phyloP scores from a whole-genome alignment of 2,329 filamentous ascomycete genomes.

The Paraphaeosphaeria sporulosa region DNA sequence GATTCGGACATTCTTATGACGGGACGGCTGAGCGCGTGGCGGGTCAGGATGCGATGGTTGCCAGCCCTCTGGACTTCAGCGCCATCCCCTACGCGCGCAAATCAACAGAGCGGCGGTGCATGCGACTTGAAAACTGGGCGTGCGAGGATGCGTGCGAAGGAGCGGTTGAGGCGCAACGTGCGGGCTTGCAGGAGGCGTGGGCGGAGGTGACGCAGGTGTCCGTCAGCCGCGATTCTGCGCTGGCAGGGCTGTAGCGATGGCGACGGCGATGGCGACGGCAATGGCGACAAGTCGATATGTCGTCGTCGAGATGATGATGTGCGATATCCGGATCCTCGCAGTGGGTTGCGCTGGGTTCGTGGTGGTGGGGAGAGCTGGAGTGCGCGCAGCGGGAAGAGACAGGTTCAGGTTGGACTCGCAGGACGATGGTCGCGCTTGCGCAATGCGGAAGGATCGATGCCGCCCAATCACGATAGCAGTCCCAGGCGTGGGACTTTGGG shows the following conservation, averaged over 20 bases:
- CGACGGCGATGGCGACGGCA: constrained; percentile 2
- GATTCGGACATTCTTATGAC: constrained; percentile 31
- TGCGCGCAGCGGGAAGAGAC: constrained; percentile 21
- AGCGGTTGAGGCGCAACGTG: constrained; percentile 14
- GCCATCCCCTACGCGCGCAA: constrained; percentile 32
- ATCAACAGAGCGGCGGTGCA: constrained; percentile 18
- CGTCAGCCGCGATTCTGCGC: constrained; percentile 26
- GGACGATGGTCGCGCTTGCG: constrained; percentile 24
- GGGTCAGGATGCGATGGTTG: constrained; percentile 4
- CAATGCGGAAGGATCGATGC: constrained; percentile 11
- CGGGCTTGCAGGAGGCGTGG: constrained; percentile 18
- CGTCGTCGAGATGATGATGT: not conserved
- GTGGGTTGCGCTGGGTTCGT: constrained; percentile 2
- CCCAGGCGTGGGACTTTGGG: not conserved
- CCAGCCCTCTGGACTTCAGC: constrained; percentile 13
- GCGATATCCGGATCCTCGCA: constrained; percentile 7
- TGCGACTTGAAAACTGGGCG: constrained; percentile 26
- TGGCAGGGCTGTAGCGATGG: not conserved
- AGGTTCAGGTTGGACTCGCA: constrained; percentile 23
- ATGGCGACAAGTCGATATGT: not conserved
- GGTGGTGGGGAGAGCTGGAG: not conserved
- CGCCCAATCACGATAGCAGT: constrained; percentile 1
- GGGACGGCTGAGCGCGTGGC: constrained; percentile 8
- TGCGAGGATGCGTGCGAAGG: constrained; percentile 15
- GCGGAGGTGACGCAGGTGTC: constrained; percentile 37